These are phyloP conservation scores for Phialophora expanda DNA, from an alignment of 2,329 filamentous ascomycete genomes.

Conservation along the genomic window DNA sequence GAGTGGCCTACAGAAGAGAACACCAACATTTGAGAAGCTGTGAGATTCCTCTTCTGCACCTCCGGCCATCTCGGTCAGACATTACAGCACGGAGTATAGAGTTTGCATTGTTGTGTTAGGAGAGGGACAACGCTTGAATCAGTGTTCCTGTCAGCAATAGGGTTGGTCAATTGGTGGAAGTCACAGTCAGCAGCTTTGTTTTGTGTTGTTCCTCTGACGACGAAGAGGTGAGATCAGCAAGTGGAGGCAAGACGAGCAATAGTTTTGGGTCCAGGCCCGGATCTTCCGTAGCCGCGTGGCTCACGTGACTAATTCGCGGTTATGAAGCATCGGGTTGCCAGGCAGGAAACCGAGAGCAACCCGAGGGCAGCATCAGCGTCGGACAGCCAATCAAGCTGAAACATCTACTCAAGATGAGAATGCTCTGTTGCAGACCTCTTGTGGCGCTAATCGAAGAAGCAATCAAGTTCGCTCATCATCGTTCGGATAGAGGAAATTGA, in stretches of 20 bases:
- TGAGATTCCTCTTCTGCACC: constrained; percentile 46
- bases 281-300: constrained; percentile 12
- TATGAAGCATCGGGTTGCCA: constrained; percentile 1
- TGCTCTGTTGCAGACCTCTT: constrained; percentile 3
- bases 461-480: background rate
- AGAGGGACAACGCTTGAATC: background rate
- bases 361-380: background rate
- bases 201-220: constrained; percentile 23
- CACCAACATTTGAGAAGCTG: constrained; percentile 83
- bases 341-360: constrained; percentile 5
- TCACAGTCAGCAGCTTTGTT: constrained; percentile 17
- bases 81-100: background rate
- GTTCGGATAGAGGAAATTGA: background rate
- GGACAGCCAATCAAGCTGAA: constrained; percentile 10
- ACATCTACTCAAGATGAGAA: constrained; percentile 4
- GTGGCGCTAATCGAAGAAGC: background rate
- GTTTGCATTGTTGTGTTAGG: background rate
- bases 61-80: background rate
- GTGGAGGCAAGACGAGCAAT: background rate
- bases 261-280: background rate
- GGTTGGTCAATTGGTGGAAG: constrained; percentile 7
- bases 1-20: constrained; percentile 77
- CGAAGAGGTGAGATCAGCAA: background rate
- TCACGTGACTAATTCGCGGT: constrained; percentile 19
- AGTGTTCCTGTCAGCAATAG: background rate